phyloP scores from a whole-genome alignment of 768 basidiomycete species.

The Pulveroboletus sp. region DNA sequence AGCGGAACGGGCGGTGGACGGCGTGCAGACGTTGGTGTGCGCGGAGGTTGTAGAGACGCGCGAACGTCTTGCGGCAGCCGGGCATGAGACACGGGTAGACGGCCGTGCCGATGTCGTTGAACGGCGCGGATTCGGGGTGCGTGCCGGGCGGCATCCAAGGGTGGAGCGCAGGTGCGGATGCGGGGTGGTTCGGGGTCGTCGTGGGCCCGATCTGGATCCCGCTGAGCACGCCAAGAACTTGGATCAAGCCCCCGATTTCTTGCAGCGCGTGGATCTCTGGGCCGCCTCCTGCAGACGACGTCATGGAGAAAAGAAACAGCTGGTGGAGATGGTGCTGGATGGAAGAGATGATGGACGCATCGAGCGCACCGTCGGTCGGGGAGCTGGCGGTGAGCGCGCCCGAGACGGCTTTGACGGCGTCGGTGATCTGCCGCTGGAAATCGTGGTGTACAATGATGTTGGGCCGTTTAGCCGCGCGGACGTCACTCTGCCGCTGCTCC shows the following conservation, averaged over 20 bases:
- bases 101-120: conserved; percentile 60
- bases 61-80: conserved; percentile 65
- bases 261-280: conserved; percentile 56
- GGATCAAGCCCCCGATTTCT: conserved; percentile 77
- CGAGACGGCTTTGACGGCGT: conserved; percentile 57
- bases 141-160: conserved; percentile 28
- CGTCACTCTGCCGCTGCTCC: conserved; percentile 26
- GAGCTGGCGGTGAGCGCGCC: conserved; percentile 42
- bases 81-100: conserved; percentile 75
- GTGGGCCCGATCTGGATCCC: conserved; percentile 62
- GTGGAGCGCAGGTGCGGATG: conserved; percentile 32
- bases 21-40: conserved; percentile 68
- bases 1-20: conserved; percentile 61
- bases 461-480: conserved; percentile 41
- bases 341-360: conserved; percentile 59
- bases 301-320: conserved; percentile 74
- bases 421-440: conserved; percentile 53
- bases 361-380: conserved; percentile 40
- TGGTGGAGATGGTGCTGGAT: conserved; percentile 73
- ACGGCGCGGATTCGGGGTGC: conserved; percentile 22
- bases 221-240: conserved; percentile 76
- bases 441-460: conserved; percentile 42
- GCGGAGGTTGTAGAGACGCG: conserved; percentile 64
- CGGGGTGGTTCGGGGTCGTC: conserved; percentile 33
- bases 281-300: conserved; percentile 54